Base-by-base conservation (phyloP, 2,329 filamentous ascomycete species). In the Elsinoe necatrix region DNA sequence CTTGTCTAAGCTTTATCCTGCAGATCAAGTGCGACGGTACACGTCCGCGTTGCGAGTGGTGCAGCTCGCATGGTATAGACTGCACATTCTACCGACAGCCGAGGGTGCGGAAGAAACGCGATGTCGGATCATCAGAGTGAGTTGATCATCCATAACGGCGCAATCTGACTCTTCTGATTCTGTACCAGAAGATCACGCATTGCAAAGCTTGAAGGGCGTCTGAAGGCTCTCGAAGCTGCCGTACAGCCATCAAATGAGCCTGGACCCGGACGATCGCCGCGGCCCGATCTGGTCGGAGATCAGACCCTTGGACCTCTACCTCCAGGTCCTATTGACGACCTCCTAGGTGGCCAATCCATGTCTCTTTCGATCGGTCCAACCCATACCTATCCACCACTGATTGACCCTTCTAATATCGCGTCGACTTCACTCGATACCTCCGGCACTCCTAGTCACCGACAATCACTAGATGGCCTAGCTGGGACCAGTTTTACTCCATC, bases 1-100 rank as follows among this genome's bases (percentile, higher is more conserved):
- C 25, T 16, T 34, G 14, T 50, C 25, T 31, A 31, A 50, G 25
- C 14, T 18, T 11, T 4, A n/a, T 31, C 12, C 5, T 20, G 45
- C 55, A 77, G 75, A 79, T 79, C 58, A 77, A 78, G 69, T 80
- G 77, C 60, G 76, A 77, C 61, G 69, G 68, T 1, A 68, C 68
- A 14, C 58, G 68, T 8, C 72, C 73, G 2, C 67, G 70, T 50
- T 79, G 76, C 65, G 74, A 79, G 63, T 79, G 76, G 75, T 79
- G 76, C 62, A 69, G 67, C 51, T 74, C 78, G 63, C 76, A 78
- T 60, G 65, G 70, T 55, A 67, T 75, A 18, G 63, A 69, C 16
- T 80, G 77, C 64, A 78, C 74, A 6, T 79, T 77, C 62, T 69
- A 67, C 25, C 60, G 70, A 57, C 62, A 63, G 23, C 63, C 66